Conservation (phyloP, 257 asterid species). For the Paraleonurus japonicus region DNA sequence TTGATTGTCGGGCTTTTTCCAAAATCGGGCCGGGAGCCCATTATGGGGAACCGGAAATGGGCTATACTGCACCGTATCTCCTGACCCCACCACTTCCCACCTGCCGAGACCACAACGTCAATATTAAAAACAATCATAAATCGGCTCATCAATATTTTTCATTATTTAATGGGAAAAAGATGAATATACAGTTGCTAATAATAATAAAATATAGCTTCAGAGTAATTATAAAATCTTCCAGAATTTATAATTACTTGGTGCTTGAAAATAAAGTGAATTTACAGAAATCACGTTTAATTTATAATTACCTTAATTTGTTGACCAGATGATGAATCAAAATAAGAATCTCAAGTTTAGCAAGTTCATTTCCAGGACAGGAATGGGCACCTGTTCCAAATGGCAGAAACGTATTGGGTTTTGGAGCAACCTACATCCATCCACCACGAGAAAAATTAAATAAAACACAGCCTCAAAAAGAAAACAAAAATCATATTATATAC, state of each 20-base stretch:
- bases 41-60: slow-evolving; percentile 80
- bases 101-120: slow-evolving; percentile 38
- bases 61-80: slow-evolving; percentile 45
- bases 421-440: slow-evolving; percentile 52
- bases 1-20: slow-evolving; percentile 38
- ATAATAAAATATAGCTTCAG: background rate
- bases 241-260: background rate
- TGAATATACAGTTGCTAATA: no score
- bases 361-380: slow-evolving; percentile 89
- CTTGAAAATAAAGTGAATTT: background rate
- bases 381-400: slow-evolving; percentile 97
- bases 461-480: slow-evolving; percentile 24
- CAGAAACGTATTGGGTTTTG: slow-evolving; percentile 76
- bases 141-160: background rate
- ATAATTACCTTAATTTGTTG: slow-evolving; percentile 56
- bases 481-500: background rate
- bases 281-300: slow-evolving; percentile 2
- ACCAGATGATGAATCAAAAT: slow-evolving; percentile 67
- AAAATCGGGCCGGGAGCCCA: slow-evolving; percentile 70
- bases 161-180: no score
- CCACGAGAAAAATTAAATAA: slow-evolving; percentile 20
- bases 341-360: slow-evolving; percentile 81
- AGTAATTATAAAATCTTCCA: background rate
- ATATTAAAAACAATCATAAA: background rate
- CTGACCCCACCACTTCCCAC: slow-evolving; percentile 63